Percentiles rank a stretch among this genome's conserved stretches.
Conservation (phyloP, 305 asterid species). For the Stenogyne calaminthoides region DNA sequence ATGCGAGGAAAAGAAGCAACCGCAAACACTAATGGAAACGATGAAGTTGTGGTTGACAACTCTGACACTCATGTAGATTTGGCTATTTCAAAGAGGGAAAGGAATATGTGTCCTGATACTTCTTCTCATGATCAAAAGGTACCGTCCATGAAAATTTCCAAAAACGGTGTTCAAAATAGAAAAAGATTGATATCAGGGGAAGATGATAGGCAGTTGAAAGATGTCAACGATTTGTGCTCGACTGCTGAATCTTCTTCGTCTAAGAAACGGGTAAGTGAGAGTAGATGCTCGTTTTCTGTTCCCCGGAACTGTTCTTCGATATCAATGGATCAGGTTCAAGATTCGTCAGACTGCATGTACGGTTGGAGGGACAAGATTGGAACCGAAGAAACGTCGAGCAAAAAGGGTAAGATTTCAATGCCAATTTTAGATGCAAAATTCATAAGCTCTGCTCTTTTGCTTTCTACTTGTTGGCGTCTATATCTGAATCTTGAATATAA, state of each 20-base stretch:
- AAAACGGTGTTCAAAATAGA: slow-evolving; percentile 30
- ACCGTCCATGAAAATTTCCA: slow-evolving; percentile 58
- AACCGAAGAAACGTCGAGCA: slow-evolving; percentile 31
- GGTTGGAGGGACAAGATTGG: slow-evolving; percentile 44
- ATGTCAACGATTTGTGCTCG: slow-evolving; percentile 62
- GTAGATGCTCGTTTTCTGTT: slow-evolving; percentile 52
- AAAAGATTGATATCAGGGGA: slow-evolving; percentile 53
- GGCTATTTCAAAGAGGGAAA: slow-evolving; percentile 37
- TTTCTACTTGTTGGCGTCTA: neutral
- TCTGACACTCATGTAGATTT: slow-evolving; percentile 35
- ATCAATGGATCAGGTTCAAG: slow-evolving; percentile 38
- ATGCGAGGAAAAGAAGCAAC: slow-evolving; percentile 69
- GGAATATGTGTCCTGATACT: slow-evolving; percentile 42
- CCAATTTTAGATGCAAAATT: neutral
- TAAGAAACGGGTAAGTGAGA: slow-evolving; percentile 52
- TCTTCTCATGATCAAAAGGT: slow-evolving; percentile 86
- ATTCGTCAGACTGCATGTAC: slow-evolving; percentile 38
- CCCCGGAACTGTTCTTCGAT: slow-evolving; percentile 50
- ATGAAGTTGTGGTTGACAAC: slow-evolving; percentile 80
- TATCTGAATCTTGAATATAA: neutral
- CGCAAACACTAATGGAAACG: slow-evolving; percentile 33
- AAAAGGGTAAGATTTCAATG: slow-evolving; percentile 32
- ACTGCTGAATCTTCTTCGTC: slow-evolving; percentile 82
- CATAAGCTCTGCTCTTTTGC: neutral
- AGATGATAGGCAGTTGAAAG: slow-evolving; percentile 32